Evolutionary conservation across 495 filamentous ascomycete species (phyloP).

Genomic region (Daldinia caldariorum): DNA sequence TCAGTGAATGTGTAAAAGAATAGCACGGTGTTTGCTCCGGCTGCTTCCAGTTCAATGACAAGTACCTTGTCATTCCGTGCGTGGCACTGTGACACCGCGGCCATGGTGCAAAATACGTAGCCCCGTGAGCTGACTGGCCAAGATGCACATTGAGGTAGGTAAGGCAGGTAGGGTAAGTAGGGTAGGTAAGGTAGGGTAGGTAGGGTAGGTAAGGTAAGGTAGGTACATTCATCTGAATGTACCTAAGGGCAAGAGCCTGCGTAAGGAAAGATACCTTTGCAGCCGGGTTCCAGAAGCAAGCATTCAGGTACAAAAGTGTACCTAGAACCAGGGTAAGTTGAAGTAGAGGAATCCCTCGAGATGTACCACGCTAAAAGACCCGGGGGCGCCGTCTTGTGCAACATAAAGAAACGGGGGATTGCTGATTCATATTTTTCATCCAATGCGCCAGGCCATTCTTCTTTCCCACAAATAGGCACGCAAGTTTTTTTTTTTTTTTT

Average conservation of each 20-base stretch:
- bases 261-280: slow-evolving; percentile 8
- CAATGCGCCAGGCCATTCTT: slow-evolving; percentile 31
- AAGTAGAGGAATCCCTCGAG: slow-evolving; percentile 22
- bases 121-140: slow-evolving; percentile 18
- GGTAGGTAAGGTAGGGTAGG: slow-evolving; percentile 1
- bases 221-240: slow-evolving; percentile 1
- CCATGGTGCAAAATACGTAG: slow-evolving; percentile 29
- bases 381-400: slow-evolving; percentile 38
- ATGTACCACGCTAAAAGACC: slow-evolving; percentile 34
- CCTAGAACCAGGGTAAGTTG: neutral
- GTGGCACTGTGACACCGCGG: slow-evolving; percentile 37
- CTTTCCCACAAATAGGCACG: slow-evolving; percentile 6
- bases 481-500: neutral
- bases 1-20: slow-evolving; percentile 38
- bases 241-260: slow-evolving; percentile 5
- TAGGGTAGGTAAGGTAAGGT: slow-evolving; percentile 14
- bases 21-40: slow-evolving; percentile 45
- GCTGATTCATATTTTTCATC: slow-evolving; percentile 28
- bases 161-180: too few relatives aligned
- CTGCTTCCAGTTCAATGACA: slow-evolving; percentile 33
- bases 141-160: slow-evolving; percentile 24
- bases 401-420: slow-evolving; percentile 38
- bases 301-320: slow-evolving; percentile 16
- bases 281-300: slow-evolving; percentile 33
- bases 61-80: slow-evolving; percentile 40